Percentiles rank a stretch among this genome's conserved stretches.
Conservation (phyloP, 192 early-diverging fungal species). For the Coemansia sp. region DNA sequence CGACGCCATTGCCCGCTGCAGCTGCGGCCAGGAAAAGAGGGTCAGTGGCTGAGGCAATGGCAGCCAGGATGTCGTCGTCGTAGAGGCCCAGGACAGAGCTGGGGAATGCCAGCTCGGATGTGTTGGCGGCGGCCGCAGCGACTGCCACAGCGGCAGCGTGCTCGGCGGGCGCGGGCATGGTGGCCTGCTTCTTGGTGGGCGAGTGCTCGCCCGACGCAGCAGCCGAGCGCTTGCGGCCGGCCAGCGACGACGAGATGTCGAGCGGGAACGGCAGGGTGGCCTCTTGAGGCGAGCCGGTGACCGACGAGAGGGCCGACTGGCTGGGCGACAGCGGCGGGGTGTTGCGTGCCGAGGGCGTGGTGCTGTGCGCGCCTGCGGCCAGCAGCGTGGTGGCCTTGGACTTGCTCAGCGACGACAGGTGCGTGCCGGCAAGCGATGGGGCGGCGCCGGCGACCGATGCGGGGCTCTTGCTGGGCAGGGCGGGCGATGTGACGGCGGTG, state of each 20-base stretch:
- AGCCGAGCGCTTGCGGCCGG: conserved; percentile 48
- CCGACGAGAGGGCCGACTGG: conserved; percentile 39
- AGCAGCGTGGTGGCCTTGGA: conserved; percentile 5
- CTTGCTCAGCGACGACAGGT: not conserved
- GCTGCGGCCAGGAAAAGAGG: conserved; percentile 44
- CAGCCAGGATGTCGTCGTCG: conserved; percentile 54
- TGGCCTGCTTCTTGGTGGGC: conserved; percentile 32
- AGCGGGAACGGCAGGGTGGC: conserved; percentile 20
- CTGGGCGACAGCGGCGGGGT: conserved; percentile 42
- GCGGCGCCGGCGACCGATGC: not conserved
- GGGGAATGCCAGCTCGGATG: conserved; percentile 18
- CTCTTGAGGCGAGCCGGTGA: conserved; percentile 45
- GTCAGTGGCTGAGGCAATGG: conserved; percentile 48
- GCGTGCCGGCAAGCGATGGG: not conserved
- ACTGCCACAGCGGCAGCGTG: conserved; percentile 6
- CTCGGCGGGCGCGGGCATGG: conserved; percentile 2
- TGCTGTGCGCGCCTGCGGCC: not conserved
- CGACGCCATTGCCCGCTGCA: too few relatives aligned
- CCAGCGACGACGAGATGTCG: conserved; percentile 14
- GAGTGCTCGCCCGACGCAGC: conserved; percentile 12
- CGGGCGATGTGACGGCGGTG: conserved; percentile 27
- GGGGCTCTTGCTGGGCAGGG: conserved; percentile 16
- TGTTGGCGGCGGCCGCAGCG: not conserved
- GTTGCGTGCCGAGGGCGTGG: not conserved
- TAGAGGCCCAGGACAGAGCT: conserved; percentile 44